These are phyloP conservation scores for Gelatoporia subvermispora DNA, from an alignment of 768 basidiomycete genomes.

Conservation along the genomic window DNA sequence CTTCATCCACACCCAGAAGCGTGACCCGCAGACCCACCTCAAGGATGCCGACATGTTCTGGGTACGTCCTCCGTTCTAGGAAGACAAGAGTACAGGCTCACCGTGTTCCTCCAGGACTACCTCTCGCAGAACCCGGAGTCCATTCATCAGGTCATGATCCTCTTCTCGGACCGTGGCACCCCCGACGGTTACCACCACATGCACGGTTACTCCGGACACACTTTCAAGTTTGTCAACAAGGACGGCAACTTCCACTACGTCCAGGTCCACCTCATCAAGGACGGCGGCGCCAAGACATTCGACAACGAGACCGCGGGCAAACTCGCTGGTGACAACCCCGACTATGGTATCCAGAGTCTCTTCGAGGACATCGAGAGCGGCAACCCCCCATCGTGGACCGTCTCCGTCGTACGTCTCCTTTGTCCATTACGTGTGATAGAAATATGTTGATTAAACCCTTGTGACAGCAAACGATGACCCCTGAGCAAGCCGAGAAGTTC, in stretches of 20 bases:
- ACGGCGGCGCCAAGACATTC: constrained; percentile 83
- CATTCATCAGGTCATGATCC: constrained; percentile 83
- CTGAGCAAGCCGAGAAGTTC: constrained; percentile 85
- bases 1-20: constrained; percentile 92
- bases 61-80: no score
- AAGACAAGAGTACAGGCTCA: no score
- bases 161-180: constrained; percentile 93
- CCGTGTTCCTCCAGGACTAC: constrained; percentile 60
- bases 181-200: constrained; percentile 82
- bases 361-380: constrained; percentile 81
- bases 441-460: background rate
- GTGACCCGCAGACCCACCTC: constrained; percentile 87
- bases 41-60: constrained; percentile 86
- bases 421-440: background rate
- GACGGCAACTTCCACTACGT: constrained; percentile 83
- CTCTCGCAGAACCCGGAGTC: constrained; percentile 85
- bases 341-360: constrained; percentile 76
- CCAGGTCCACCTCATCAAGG: constrained; percentile 77
- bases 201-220: constrained; percentile 95
- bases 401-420: constrained; percentile 61
- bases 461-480: constrained; percentile 84
- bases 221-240: constrained; percentile 81
- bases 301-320: constrained; percentile 59
- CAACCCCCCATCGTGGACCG: constrained; percentile 82
- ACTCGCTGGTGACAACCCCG: constrained; percentile 72